A percentile compares a stretch with the other conserved stretches of the same genome.
These are phyloP conservation scores for Tuber calosporum DNA, from an alignment of 495 filamentous ascomycete species.

Conservation along the genomic window DNA sequence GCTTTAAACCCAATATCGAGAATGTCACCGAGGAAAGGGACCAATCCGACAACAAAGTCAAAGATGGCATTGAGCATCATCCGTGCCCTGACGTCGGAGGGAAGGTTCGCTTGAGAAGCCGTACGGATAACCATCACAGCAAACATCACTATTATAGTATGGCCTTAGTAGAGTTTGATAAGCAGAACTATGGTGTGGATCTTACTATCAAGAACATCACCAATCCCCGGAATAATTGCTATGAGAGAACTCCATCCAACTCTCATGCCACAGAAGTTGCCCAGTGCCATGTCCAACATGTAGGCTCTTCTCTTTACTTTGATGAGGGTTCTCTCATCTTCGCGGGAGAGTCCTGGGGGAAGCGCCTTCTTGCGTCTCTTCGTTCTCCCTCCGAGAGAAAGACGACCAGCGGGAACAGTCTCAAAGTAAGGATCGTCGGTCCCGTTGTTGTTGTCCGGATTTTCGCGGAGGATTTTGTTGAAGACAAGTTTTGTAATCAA, in stretches of 20 bases:
- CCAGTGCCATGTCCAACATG: slow-evolving; percentile 68
- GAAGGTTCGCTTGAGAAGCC: slow-evolving; percentile 65
- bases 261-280: slow-evolving; percentile 64
- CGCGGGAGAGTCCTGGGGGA: slow-evolving; percentile 63
- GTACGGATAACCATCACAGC: slow-evolving; percentile 62
- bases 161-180: slow-evolving; percentile 4
- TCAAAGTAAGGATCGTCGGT: slow-evolving; percentile 66
- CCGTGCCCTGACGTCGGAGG: slow-evolving; percentile 47
- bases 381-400: slow-evolving; percentile 54
- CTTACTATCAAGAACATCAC: slow-evolving; percentile 62
- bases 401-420: slow-evolving; percentile 59
- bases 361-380: slow-evolving; percentile 63
- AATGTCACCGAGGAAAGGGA: slow-evolving; percentile 80
- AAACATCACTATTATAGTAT: slow-evolving; percentile 47
- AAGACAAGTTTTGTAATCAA: slow-evolving; percentile 53
- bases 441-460: slow-evolving; percentile 60
- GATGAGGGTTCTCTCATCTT: slow-evolving; percentile 72
- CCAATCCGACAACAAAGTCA: slow-evolving; percentile 73
- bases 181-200: background rate
- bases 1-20: slow-evolving; percentile 61
- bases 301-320: slow-evolving; percentile 75
- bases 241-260: slow-evolving; percentile 81
- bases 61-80: slow-evolving; percentile 73
- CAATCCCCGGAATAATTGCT: slow-evolving; percentile 69
- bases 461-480: slow-evolving; percentile 61